phyloP scores from a whole-genome alignment of 2,329 filamentous ascomycete species.

The Cladosporium halotolerans region DNA sequence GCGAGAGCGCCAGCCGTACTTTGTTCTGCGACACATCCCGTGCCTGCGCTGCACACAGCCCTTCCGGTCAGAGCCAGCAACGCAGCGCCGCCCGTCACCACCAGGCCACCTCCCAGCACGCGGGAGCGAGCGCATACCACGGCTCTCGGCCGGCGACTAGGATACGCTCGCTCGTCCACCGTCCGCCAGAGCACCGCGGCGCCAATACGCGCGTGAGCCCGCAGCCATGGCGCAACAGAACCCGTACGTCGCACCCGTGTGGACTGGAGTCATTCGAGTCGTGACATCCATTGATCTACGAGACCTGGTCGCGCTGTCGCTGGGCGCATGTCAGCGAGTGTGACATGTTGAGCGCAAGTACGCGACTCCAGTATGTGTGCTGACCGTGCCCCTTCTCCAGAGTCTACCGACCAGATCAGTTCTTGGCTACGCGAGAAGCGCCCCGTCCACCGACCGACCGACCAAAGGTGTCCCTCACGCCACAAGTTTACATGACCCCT shows the following conservation, averaged over 20 bases:
- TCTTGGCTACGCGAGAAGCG: slow-evolving; percentile 96
- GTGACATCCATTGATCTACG: no score
- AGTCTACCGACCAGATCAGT: slow-evolving; percentile 59
- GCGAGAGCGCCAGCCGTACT: background rate
- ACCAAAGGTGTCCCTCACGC: slow-evolving; percentile 63
- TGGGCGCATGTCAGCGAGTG: no score
- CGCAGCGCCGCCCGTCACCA: no score
- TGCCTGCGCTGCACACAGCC: background rate
- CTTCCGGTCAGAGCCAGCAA: no score
- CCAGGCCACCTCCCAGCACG: background rate
- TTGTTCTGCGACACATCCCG: background rate
- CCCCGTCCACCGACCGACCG: slow-evolving; percentile 81
- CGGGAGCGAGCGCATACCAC: slow-evolving; percentile 9
- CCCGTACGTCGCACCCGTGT: slow-evolving; percentile 8
- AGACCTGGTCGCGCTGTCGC: no score
- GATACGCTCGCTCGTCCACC: slow-evolving; percentile 7
- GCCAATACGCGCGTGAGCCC: background rate
- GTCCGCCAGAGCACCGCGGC: background rate
- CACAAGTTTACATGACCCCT: slow-evolving; percentile 62
- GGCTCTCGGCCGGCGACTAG: background rate
- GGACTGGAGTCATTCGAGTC: no score
- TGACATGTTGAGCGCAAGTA: no score
- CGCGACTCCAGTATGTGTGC: background rate
- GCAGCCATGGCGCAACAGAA: slow-evolving; percentile 13
- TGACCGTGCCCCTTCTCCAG: slow-evolving; percentile 29